Percentiles rank a stretch among this genome's conserved stretches.
Evolutionary conservation across 139 green algal genomes (phyloP).

Genomic region (Chlorella sp.): DNA sequence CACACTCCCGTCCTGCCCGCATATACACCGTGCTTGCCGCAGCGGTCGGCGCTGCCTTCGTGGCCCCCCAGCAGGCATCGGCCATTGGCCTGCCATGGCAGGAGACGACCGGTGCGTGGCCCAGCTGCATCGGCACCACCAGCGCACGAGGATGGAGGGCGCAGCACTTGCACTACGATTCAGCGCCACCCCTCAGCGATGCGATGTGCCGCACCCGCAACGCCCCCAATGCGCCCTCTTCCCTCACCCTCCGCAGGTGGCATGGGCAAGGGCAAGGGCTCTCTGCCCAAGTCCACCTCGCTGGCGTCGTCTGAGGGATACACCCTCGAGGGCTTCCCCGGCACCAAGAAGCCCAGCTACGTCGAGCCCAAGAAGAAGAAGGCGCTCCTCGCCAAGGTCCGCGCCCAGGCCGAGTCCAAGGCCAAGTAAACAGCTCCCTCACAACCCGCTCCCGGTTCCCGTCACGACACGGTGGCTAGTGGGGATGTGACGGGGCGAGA

Average conservation of each 20-base stretch:
- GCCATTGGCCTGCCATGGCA: neutral
- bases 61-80: neutral
- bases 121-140: no score
- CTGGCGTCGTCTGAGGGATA: neutral
- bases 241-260: neutral
- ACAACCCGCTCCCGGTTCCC: no score
- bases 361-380: neutral
- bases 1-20: neutral
- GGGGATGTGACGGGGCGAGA: no score
- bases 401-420: neutral
- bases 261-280: conserved; percentile 1
- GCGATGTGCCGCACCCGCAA: neutral
- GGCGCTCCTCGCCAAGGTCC: neutral
- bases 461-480: no score
- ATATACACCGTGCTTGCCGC: neutral
- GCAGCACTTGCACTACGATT: neutral
- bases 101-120: neutral
- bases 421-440: no score
- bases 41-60: neutral
- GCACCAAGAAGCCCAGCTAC: conserved; percentile 5
- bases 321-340: conserved; percentile 1
- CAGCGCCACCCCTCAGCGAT: neutral
- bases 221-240: neutral
- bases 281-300: neutral
- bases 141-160: neutral